A percentile compares a stretch with the other conserved stretches of the same genome.
Conservation (phyloP, 2,329 filamentous ascomycete species). For the Sporothrix humicola region DNA sequence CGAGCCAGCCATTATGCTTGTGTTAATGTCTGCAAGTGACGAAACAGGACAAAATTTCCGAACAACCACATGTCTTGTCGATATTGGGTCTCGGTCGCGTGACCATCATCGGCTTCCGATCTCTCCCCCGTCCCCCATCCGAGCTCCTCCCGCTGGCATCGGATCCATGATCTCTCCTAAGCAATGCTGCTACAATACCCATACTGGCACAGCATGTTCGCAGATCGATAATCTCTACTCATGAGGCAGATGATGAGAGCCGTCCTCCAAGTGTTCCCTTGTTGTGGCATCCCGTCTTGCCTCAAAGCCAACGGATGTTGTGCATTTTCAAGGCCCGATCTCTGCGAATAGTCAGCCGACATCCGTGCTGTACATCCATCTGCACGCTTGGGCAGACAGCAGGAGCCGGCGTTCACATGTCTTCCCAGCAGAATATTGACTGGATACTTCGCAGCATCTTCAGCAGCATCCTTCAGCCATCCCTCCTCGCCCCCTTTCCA, state of each 20-base stretch:
- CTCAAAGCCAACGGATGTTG: not conserved
- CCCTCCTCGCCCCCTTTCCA: not conserved
- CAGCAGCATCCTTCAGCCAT: not conserved
- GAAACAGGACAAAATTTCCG: conserved; percentile 23
- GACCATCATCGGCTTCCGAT: not conserved
- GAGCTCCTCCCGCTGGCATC: not conserved
- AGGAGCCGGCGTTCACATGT: not conserved
- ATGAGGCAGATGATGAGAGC: not conserved
- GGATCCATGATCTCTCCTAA: not conserved
- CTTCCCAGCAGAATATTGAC: not conserved
- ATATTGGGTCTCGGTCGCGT: not conserved
- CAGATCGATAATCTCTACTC: not conserved
- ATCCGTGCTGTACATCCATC: not conserved
- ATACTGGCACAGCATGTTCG: not conserved
- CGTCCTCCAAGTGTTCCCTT: too few relatives aligned
- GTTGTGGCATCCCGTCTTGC: not conserved
- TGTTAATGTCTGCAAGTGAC: not conserved
- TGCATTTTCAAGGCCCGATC: not conserved
- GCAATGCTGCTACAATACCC: not conserved
- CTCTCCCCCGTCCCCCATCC: not conserved
- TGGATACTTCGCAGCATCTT: not conserved
- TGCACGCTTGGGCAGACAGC: not conserved
- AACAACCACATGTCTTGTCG: not conserved
- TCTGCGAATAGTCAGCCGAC: not conserved
- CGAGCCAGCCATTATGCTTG: not conserved